Evolutionary conservation across 805 yeast genomes (phyloP).

Genomic region (Starmerella riodocensis): DNA sequence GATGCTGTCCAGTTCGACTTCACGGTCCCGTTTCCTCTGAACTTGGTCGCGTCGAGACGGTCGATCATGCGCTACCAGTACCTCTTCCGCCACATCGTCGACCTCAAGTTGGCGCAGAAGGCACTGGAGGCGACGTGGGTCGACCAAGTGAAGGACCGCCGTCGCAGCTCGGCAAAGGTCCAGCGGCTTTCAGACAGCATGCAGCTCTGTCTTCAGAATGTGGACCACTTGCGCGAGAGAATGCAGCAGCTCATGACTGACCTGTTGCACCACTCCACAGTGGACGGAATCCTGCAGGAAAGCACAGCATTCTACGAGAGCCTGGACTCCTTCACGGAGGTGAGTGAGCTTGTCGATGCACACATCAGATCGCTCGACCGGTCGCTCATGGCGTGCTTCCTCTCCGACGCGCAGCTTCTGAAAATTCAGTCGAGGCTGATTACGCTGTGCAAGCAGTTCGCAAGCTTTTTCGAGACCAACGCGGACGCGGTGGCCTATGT

Average conservation of each 20-base stretch:
- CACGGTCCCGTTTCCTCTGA: conserved; percentile 70
- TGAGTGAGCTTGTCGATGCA: conserved; percentile 34
- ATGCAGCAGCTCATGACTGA: conserved; percentile 47
- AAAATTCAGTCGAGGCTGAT: conserved; percentile 33
- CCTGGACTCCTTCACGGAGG: conserved; percentile 26
- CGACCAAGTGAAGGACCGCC: conserved; percentile 47
- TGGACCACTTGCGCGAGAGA: conserved; percentile 32
- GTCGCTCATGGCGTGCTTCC: conserved; percentile 49
- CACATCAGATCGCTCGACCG: conserved; percentile 50
- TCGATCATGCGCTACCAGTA: conserved; percentile 67
- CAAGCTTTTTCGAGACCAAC: conserved; percentile 19
- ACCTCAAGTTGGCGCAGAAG: conserved; percentile 49
- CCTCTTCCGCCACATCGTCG: conserved; percentile 55
- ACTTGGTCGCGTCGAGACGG: conserved; percentile 57
- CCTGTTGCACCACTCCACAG: conserved; percentile 41
- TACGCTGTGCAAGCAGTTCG: conserved; percentile 25
- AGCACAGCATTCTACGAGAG: conserved; percentile 33
- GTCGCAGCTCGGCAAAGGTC: conserved; percentile 63
- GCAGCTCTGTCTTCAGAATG: too few species aligned
- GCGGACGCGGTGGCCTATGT: conserved; percentile 19
- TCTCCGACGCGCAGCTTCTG: conserved; percentile 46
- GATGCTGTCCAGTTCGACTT: conserved; percentile 31
- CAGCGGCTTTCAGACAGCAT: conserved; percentile 28
- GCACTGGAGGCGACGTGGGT: conserved; percentile 56
- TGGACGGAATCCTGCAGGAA: conserved; percentile 46